These are phyloP conservation scores for Boletus sp. DNA, from an alignment of 768 basidiomycete genomes.

Conservation along the genomic window DNA sequence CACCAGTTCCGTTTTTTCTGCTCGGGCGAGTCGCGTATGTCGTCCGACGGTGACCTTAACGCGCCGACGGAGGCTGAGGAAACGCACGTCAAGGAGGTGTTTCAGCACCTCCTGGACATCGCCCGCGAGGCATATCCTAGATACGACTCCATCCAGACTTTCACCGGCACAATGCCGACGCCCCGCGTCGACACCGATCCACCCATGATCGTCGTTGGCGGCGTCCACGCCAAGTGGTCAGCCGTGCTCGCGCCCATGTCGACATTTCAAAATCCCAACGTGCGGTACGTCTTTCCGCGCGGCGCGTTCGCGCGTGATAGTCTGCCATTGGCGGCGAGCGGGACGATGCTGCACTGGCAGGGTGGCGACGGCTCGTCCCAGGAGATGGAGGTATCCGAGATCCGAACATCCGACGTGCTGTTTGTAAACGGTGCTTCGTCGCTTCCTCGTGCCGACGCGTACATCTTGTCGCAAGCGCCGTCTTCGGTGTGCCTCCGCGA, in stretches of 20 bases:
- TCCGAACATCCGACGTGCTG: constrained; percentile 10
- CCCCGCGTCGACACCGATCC: constrained; percentile 5
- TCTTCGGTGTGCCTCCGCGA: constrained; percentile 18
- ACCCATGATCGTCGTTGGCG: constrained; percentile 9
- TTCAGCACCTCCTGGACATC: constrained; percentile 9
- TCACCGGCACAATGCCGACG: not conserved
- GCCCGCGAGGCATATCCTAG: too few relatives aligned
- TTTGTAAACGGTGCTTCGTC: constrained; percentile 1
- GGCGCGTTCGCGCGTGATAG: not conserved
- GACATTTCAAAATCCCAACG: not conserved
- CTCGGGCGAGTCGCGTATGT: constrained; percentile 5
- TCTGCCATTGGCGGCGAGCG: not conserved
- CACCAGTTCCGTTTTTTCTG: constrained; percentile 20
- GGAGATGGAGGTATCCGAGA: constrained; percentile 5
- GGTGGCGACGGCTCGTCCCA: not conserved
- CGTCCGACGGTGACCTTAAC: not conserved
- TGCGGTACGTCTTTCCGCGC: constrained; percentile 9
- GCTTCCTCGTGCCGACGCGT: too few relatives aligned
- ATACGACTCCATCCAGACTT: not conserved
- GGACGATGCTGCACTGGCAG: not conserved
- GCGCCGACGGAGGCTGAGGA: constrained; percentile 5
- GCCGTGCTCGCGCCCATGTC: constrained; percentile 10
- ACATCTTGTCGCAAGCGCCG: too few relatives aligned
- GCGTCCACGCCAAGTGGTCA: constrained; percentile 9
- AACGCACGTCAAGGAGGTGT: constrained; percentile 15